Base-by-base conservation (phyloP, 805 yeast species). In the Candida palmyrensis region DNA sequence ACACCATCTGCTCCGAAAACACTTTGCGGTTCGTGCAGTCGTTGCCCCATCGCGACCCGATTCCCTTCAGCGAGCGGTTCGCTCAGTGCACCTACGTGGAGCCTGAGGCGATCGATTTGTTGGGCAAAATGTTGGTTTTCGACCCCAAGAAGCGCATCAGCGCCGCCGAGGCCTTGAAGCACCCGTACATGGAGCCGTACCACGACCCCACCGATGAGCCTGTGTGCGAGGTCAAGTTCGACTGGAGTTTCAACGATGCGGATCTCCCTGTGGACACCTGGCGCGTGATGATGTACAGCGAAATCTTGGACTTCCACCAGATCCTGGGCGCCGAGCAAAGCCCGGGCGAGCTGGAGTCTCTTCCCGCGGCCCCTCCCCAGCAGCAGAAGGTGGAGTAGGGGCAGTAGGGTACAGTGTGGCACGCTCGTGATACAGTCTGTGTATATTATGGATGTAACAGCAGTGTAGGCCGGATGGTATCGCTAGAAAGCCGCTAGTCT, bases 201-300 rank as follows among this genome's bases (percentile, higher is more conserved):
- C 98, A 92, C 57, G 98, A 92, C 53, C 96, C 97, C 20, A 75
- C 88, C 3, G 99, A 92, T 61, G 99, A 92, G 62, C 98, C 99
- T 1, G 82, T 76, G 4, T 96, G 97, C 19, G 86, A 79, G 30
- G 85, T 82, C 45, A 83, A 82, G 55, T 92, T 92, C 51, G 98
- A 92, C 61, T 92, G 99, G 99, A 81, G 92, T 50, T 90, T 90
- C 60, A 90, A 92, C 57, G 97, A 94, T 48, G 97, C 96, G 0
- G 98, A 90, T 59, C 71, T 90, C 48, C 97, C 97, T 3, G 92
- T 92, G 12, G 97, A 92, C 52, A 87, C 96, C 10, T 90, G 98
- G 98, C 79, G 95, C 65, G 95, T 88, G 13, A 90, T 92, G 97
- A 90, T 92, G 96, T 92, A 92, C 63, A 82, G 95, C 33, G 98